phyloP scores from a whole-genome alignment of 192 early-diverging fungal genomes.

The Podila minutissima region DNA sequence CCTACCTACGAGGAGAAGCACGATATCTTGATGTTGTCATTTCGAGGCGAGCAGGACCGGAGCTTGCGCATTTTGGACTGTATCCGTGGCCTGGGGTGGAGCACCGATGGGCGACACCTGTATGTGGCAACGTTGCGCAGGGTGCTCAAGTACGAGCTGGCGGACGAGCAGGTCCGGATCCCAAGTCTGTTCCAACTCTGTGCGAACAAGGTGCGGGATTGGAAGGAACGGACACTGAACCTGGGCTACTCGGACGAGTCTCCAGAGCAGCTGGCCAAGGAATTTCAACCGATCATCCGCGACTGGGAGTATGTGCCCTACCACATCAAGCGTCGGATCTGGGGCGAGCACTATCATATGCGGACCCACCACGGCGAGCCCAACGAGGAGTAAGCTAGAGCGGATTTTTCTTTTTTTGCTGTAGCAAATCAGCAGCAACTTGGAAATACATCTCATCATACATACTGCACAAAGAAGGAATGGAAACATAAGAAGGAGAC shows the following conservation, averaged over 20 bases:
- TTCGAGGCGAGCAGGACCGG: constrained; percentile 54
- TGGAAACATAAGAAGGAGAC: no score
- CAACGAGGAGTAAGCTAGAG: no score
- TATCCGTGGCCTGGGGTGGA: constrained; percentile 61
- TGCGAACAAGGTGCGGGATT: constrained; percentile 37
- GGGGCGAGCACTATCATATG: constrained; percentile 25
- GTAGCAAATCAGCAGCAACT: no score
- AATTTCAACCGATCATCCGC: constrained; percentile 9
- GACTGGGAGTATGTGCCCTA: constrained; percentile 35
- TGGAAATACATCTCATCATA: no score
- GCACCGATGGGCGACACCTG: constrained; percentile 51
- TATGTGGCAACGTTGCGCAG: constrained; percentile 58
- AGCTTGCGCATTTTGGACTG: constrained; percentile 55
- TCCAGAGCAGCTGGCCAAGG: not conserved
- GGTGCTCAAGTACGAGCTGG: constrained; percentile 55
- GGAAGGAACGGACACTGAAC: constrained; percentile 31
- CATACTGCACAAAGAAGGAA: no score
- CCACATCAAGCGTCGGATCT: constrained; percentile 32
- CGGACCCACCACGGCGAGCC: constrained; percentile 13
- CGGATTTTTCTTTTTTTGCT: no score
- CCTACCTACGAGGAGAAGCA: constrained; percentile 51
- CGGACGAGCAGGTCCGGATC: constrained; percentile 10
- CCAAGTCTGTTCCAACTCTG: constrained; percentile 42
- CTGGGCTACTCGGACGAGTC: constrained; percentile 4
- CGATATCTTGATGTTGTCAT: constrained; percentile 62